Percentiles rank a stretch among this genome's conserved stretches.
Evolutionary conservation across 352 stramenopile genomes (phyloP).

Genomic region (Globisporangium emineosum): DNA sequence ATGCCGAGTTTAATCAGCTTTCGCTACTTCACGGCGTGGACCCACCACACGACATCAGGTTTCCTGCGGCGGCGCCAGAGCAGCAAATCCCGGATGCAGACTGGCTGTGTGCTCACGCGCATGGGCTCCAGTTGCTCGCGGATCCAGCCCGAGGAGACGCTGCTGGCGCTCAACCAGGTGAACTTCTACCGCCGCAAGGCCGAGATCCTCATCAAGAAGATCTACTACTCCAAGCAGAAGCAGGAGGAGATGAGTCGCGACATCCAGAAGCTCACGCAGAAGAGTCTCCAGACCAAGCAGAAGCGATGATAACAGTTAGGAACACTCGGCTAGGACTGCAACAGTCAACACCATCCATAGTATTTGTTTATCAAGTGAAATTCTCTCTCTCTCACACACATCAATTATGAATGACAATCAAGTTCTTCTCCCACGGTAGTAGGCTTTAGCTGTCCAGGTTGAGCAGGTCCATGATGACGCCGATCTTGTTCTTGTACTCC

Average conservation of each 20-base stretch:
- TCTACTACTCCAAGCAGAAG: slow-evolving; percentile 54
- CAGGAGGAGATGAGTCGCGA: slow-evolving; percentile 64
- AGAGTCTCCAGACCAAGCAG: slow-evolving; percentile 37
- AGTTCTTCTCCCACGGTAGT: background rate
- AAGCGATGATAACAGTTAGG: slow-evolving; percentile 24
- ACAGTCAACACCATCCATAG: background rate
- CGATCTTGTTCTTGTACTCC: slow-evolving; percentile 89
- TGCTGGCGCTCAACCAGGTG: slow-evolving; percentile 51
- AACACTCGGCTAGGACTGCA: no score
- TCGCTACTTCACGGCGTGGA: slow-evolving; percentile 33
- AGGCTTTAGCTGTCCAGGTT: slow-evolving; percentile 48
- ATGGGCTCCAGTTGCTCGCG: slow-evolving; percentile 21
- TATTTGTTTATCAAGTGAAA: background rate
- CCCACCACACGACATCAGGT: background rate
- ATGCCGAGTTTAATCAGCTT: slow-evolving; percentile 45
- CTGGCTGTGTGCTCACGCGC: background rate
- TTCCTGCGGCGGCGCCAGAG: background rate
- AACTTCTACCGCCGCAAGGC: slow-evolving; percentile 65
- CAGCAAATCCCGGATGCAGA: background rate
- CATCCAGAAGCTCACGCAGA: slow-evolving; percentile 59
- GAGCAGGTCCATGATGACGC: slow-evolving; percentile 72
- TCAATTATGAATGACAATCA: background rate
- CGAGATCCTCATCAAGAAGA: slow-evolving; percentile 64
- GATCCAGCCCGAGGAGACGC: slow-evolving; percentile 52
- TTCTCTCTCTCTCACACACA: background rate